A percentile compares a stretch with the other conserved stretches of the same genome.
phyloP scores from a whole-genome alignment of 2,329 filamentous ascomycete genomes.

The Diplodia seriata region DNA sequence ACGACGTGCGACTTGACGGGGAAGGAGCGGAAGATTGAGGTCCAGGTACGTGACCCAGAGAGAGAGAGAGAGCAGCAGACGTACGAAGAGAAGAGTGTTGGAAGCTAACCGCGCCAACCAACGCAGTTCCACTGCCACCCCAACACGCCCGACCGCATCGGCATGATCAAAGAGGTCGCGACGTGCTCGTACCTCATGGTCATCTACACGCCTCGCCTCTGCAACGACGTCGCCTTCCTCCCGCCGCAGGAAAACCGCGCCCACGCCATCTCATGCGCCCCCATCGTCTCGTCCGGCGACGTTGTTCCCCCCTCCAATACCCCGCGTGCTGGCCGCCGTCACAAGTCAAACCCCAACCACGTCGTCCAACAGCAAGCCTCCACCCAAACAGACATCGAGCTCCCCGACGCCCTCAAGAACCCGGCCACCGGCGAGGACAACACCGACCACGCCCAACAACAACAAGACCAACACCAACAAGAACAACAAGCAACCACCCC shows the following conservation, averaged over 20 bases:
- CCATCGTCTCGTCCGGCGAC: slow-evolving; percentile 66
- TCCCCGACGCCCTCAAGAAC: slow-evolving; percentile 36
- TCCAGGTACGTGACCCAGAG: slow-evolving; percentile 60
- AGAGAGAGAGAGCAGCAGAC: background rate
- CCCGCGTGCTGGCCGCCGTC: background rate
- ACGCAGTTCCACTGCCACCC: slow-evolving; percentile 76
- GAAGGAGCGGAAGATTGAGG: slow-evolving; percentile 80
- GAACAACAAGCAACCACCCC: slow-evolving; percentile 38
- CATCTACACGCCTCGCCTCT: slow-evolving; percentile 86
- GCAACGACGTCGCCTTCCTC: slow-evolving; percentile 83
- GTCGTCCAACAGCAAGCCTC: background rate
- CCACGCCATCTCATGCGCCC: slow-evolving; percentile 77
- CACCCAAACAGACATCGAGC: slow-evolving; percentile 10
- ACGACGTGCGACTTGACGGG: slow-evolving; percentile 88
- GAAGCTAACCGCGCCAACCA: too few relatives aligned
- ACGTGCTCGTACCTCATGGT: slow-evolving; percentile 95
- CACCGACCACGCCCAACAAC: background rate
- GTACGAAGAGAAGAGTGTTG: background rate
- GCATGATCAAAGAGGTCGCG: slow-evolving; percentile 90
- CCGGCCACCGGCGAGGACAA: slow-evolving; percentile 36
- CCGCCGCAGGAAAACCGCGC: slow-evolving; percentile 79
- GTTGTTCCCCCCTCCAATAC: slow-evolving; percentile 55
- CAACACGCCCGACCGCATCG: slow-evolving; percentile 76
- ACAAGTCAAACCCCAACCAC: slow-evolving; percentile 1
- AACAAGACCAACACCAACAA: slow-evolving; percentile 6